Evolutionary conservation across 768 basidiomycete genomes (phyloP).

Genomic region (Termitomyces titanicus): DNA sequence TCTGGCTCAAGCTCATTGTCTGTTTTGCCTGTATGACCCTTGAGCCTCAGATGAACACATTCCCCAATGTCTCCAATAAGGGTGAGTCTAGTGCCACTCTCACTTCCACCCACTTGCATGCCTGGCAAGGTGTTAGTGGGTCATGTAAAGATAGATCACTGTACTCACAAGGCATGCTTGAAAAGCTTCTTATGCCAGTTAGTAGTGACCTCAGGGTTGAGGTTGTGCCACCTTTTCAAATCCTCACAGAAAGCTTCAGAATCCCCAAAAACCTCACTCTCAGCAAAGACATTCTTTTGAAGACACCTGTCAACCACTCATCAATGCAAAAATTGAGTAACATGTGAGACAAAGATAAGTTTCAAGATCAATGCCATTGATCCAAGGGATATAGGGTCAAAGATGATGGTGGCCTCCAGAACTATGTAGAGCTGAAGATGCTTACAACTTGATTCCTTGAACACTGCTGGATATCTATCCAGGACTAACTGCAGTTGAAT

Average conservation of each 20-base stretch:
- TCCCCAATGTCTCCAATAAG: not conserved
- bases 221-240: not conserved
- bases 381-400: too few relatives aligned
- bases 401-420: too few relatives aligned
- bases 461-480: not conserved
- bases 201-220: not conserved
- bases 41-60: not conserved
- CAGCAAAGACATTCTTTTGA: not conserved
- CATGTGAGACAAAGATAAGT: too few relatives aligned
- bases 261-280: not conserved
- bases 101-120: not conserved
- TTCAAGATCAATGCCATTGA: too few relatives aligned
- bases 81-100: not conserved
- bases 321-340: not conserved
- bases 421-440: not conserved
- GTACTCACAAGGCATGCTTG: not conserved
- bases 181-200: conserved; percentile 2
- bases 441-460: not conserved
- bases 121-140: too few relatives aligned
- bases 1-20: not conserved
- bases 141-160: not conserved
- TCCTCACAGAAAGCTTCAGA: not conserved
- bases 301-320: conserved; percentile 1
- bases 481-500: not conserved
- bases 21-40: not conserved